These are phyloP conservation scores for Tephrocybe sp. DNA, from an alignment of 768 basidiomycete genomes.

Conservation along the genomic window DNA sequence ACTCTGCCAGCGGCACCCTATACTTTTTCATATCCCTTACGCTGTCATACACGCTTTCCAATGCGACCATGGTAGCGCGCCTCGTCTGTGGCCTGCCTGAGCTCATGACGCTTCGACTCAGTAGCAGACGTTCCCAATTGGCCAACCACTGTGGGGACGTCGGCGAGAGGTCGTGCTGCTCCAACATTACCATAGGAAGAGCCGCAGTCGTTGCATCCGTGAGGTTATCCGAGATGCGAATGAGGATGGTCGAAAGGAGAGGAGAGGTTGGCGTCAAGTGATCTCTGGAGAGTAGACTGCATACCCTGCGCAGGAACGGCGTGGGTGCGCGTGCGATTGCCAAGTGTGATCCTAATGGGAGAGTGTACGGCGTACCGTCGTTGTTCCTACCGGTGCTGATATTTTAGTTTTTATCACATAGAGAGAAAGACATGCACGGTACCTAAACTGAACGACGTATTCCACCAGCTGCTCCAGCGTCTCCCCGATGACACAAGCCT, in stretches of 20 bases:
- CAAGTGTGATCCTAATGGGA: slow-evolving; percentile 52
- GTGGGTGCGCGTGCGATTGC: slow-evolving; percentile 46
- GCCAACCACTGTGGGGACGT: slow-evolving; percentile 69
- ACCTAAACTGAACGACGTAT: slow-evolving; percentile 28
- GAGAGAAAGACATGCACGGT: too few species aligned
- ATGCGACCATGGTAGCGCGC: slow-evolving; percentile 50
- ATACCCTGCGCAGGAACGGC: slow-evolving; percentile 59
- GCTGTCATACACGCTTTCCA: slow-evolving; percentile 59
- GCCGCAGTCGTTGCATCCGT: slow-evolving; percentile 65
- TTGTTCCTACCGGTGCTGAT: too few species aligned
- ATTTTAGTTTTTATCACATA: too few species aligned
- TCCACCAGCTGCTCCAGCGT: slow-evolving; percentile 56
- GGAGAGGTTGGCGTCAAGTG: slow-evolving; percentile 57
- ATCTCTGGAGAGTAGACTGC: slow-evolving; percentile 62
- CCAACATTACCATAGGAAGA: slow-evolving; percentile 59
- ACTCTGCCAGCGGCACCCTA: slow-evolving; percentile 48
- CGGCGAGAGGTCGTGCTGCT: slow-evolving; percentile 67
- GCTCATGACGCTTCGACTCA: slow-evolving; percentile 44
- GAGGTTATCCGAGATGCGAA: slow-evolving; percentile 66
- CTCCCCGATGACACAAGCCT: slow-evolving; percentile 61
- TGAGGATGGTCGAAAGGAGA: slow-evolving; percentile 58
- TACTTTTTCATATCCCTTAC: slow-evolving; percentile 70
- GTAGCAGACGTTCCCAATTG: slow-evolving; percentile 60
- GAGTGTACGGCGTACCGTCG: slow-evolving; percentile 41
- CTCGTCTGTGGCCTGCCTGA: slow-evolving; percentile 50